Evolutionary conservation across 176 grass and related monocot species (phyloP).

Genomic region (Avena insularis): DNA sequence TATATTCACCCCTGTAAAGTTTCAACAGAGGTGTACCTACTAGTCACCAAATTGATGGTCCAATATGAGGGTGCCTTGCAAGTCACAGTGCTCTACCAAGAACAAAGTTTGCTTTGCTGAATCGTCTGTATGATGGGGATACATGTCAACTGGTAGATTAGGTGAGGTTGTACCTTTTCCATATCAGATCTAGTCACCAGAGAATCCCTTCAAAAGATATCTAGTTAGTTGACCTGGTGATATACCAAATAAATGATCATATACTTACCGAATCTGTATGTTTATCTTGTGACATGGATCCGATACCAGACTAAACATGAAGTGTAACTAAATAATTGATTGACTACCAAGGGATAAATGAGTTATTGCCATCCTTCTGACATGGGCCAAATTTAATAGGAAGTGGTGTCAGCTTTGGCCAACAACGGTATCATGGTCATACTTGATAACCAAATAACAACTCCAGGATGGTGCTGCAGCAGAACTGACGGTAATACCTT

Average conservation of each 20-base stretch:
- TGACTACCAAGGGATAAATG: neutral
- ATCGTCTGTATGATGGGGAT: constrained; percentile 36
- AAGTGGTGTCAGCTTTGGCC: constrained; percentile 72
- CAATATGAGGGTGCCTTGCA: constrained; percentile 49
- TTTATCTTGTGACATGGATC: constrained; percentile 26
- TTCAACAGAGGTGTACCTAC: constrained; percentile 19
- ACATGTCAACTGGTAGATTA: constrained; percentile 29
- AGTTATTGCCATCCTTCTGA: constrained; percentile 29
- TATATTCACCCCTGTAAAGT: neutral
- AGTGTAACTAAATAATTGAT: neutral
- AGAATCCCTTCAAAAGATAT: neutral
- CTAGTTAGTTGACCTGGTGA: constrained; percentile 28
- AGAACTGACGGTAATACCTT: constrained; percentile 73
- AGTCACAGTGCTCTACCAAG: constrained; percentile 33
- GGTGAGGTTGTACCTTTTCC: constrained; percentile 38
- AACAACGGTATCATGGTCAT: constrained; percentile 89
- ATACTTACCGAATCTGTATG: neutral
- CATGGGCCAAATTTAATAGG: constrained; percentile 44
- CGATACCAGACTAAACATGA: neutral
- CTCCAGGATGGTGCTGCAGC: constrained; percentile 89
- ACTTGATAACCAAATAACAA: constrained; percentile 98
- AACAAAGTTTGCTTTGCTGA: constrained; percentile 22
- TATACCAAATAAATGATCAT: constrained; percentile 17
- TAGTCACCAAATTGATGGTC: constrained; percentile 47
- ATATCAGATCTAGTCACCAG: neutral